These are phyloP conservation scores for Aspergillus sp. DNA, from an alignment of 2,329 filamentous ascomycete species.

Conservation along the genomic window DNA sequence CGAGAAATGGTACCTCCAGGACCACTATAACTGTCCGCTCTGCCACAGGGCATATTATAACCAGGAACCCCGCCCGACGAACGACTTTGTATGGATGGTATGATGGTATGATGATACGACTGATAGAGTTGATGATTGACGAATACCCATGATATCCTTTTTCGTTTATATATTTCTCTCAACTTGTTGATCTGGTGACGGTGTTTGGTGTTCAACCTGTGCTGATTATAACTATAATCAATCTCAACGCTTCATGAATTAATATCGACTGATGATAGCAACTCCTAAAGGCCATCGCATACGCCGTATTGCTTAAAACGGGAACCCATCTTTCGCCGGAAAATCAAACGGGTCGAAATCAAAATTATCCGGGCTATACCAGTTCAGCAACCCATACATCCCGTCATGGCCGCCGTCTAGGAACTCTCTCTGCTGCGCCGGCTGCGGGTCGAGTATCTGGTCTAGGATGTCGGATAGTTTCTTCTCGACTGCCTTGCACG, in stretches of 20 bases:
- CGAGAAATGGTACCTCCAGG: constrained; percentile 40
- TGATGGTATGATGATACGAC: constrained; percentile 8
- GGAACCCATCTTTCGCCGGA: constrained; percentile 21
- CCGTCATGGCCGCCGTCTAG: constrained; percentile 31
- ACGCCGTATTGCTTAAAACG: constrained; percentile 1
- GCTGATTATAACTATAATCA: not conserved
- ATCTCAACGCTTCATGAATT: not conserved
- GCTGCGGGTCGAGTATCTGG: constrained; percentile 32
- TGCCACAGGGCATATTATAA: constrained; percentile 38
- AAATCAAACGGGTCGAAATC: constrained; percentile 33
- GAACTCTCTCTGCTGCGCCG: constrained; percentile 24
- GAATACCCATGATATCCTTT: not conserved
- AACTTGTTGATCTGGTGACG: not conserved
- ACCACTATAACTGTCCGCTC: constrained; percentile 40
- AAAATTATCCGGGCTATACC: constrained; percentile 34
- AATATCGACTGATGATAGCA: not conserved
- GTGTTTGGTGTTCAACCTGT: not conserved
- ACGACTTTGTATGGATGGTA: constrained; percentile 41
- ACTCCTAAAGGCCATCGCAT: not conserved
- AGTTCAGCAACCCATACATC: constrained; percentile 33
- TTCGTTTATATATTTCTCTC: not conserved
- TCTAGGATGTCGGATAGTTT: constrained; percentile 37
- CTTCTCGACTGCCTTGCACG: constrained; percentile 37
- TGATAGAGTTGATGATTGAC: not conserved
- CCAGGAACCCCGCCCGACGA: constrained; percentile 27